These are phyloP conservation scores for Pisolithus sp. DNA, from an alignment of 768 basidiomycete genomes.

Conservation along the genomic window DNA sequence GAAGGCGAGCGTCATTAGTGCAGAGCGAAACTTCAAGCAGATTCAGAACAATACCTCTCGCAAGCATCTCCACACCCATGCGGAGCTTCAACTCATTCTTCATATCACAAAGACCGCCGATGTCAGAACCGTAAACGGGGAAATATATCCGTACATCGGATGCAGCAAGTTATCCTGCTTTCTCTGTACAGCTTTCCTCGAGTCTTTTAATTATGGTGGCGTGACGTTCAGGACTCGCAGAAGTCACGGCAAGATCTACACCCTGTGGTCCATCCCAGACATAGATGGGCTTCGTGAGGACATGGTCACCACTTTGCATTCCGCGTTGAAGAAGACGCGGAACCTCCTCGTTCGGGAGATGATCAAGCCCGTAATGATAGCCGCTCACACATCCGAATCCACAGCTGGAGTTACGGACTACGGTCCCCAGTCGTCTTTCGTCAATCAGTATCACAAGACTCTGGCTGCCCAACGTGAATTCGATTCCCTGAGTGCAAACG, in stretches of 20 bases:
- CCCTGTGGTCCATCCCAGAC: conserved; percentile 1
- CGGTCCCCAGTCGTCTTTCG: background rate
- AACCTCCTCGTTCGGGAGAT: background rate
- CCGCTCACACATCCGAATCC: background rate
- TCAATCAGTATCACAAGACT: background rate
- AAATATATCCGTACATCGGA: conserved; percentile 2
- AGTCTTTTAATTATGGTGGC: background rate
- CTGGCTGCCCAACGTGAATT: background rate
- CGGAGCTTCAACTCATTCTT: conserved; percentile 1
- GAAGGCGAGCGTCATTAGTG: background rate
- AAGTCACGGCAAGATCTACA: conserved; percentile 2
- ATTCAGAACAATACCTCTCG: background rate
- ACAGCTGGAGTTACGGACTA: background rate
- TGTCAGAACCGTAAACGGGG: background rate
- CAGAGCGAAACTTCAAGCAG: background rate
- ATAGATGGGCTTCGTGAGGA: background rate
- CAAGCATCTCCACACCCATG: background rate
- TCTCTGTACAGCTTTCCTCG: conserved; percentile 1
- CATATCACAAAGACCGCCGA: background rate
- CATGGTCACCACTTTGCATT: background rate
- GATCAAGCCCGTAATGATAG: background rate
- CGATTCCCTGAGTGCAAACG: background rate
- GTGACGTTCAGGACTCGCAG: background rate
- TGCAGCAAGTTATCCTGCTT: conserved; percentile 4
- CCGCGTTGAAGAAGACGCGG: background rate